Evolutionary conservation across 1,139 yeast genomes (phyloP).

Genomic region (Kodamaea suecica): DNA sequence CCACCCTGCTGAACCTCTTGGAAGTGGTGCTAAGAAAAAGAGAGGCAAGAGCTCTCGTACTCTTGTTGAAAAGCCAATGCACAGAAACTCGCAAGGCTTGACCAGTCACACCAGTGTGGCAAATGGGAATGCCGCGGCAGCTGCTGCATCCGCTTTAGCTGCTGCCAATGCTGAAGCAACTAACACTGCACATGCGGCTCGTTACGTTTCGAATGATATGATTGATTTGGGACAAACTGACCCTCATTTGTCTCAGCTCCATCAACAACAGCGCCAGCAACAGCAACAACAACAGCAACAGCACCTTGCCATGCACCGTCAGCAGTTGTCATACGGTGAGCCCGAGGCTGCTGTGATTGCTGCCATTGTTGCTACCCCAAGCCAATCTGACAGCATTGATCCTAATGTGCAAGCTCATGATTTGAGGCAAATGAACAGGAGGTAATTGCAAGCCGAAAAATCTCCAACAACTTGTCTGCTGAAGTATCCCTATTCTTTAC

Average conservation of each 20-base stretch:
- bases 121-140: constrained; percentile 2
- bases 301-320: constrained; percentile 21
- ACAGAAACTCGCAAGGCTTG: constrained; percentile 20
- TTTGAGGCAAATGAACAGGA: background rate
- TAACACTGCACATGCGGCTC: constrained; percentile 16
- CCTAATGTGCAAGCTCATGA: constrained; percentile 46
- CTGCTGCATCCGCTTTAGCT: constrained; percentile 13
- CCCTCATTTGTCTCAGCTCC: constrained; percentile 12
- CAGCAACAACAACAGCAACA: constrained; percentile 22
- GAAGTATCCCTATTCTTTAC: background rate
- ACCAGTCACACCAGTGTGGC: constrained; percentile 4
- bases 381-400: constrained; percentile 46
- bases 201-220: constrained; percentile 22
- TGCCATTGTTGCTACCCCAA: constrained; percentile 41
- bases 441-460: no score
- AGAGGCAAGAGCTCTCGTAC: constrained; percentile 41
- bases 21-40: constrained; percentile 27
- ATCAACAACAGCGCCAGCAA: constrained; percentile 16
- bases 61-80: constrained; percentile 47
- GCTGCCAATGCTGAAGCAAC: constrained; percentile 15
- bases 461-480: no score
- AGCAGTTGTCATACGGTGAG: constrained; percentile 19
- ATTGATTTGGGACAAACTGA: constrained; percentile 18
- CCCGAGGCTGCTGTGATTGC: constrained; percentile 48
- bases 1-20: constrained; percentile 45